phyloP scores from a whole-genome alignment of 306 rosid genomes.

The Pterocarpus santalinus region DNA sequence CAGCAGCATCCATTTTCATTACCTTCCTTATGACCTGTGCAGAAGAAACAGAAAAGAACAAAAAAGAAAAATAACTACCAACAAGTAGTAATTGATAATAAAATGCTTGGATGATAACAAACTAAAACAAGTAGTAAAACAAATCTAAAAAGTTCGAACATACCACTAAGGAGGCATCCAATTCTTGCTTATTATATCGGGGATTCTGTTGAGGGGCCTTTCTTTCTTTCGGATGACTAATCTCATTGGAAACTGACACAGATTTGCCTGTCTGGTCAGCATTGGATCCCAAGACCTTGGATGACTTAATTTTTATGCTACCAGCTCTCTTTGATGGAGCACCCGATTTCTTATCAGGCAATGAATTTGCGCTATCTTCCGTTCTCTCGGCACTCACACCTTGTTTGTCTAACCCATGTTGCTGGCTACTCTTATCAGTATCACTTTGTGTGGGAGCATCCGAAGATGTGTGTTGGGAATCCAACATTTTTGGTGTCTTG shows the following conservation, averaged over 20 bases:
- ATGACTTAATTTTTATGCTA: slow-evolving; percentile 81
- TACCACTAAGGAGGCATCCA: slow-evolving; percentile 77
- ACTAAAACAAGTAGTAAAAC: slow-evolving; percentile 35
- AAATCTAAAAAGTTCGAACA: slow-evolving; percentile 38
- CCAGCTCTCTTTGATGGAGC: slow-evolving; percentile 65
- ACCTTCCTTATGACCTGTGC: slow-evolving; percentile 85
- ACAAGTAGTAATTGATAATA: slow-evolving; percentile 20
- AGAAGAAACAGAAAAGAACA: slow-evolving; percentile 23
- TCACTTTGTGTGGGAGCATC: slow-evolving; percentile 85
- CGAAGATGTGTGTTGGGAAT: slow-evolving; percentile 72
- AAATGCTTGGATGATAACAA: slow-evolving; percentile 19
- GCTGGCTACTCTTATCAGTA: slow-evolving; percentile 87
- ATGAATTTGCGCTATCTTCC: slow-evolving; percentile 86
- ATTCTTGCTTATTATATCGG: slow-evolving; percentile 69
- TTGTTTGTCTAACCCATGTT: slow-evolving; percentile 68
- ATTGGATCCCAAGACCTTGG: slow-evolving; percentile 71
- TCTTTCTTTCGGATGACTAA: slow-evolving; percentile 55
- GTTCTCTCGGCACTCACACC: slow-evolving; percentile 58
- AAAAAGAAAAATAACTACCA: slow-evolving; percentile 1
- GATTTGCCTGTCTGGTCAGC: slow-evolving; percentile 50
- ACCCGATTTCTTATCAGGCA: slow-evolving; percentile 53
- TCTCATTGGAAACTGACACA: slow-evolving; percentile 44
- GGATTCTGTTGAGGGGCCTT: slow-evolving; percentile 54
- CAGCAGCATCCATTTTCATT: slow-evolving; percentile 98
- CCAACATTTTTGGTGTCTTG: slow-evolving; percentile 67